Conservation (phyloP, 768 basidiomycete genomes). For the Naganishia onofrii region DNA sequence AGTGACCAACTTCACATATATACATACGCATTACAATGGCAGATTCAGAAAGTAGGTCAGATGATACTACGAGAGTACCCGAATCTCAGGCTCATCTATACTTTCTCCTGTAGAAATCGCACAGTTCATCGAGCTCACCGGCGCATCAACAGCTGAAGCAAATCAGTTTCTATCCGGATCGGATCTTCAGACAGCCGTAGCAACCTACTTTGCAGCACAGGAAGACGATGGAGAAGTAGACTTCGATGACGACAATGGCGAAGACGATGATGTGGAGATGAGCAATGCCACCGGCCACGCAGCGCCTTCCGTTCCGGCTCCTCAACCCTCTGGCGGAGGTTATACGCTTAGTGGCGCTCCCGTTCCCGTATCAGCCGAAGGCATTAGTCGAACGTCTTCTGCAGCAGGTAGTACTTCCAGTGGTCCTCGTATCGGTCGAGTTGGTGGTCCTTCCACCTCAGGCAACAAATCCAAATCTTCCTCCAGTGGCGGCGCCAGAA, state of each 20-base stretch:
- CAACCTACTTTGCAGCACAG: conserved; percentile 28
- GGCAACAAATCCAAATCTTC: conserved; percentile 2
- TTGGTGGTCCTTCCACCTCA: conserved; percentile 18
- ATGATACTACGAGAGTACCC: background rate
- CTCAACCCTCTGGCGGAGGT: conserved; percentile 14
- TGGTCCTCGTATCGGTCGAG: conserved; percentile 20
- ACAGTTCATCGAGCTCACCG: conserved; percentile 27
- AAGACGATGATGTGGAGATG: conserved; percentile 12
- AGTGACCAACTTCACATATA: background rate
- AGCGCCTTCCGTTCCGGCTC: background rate
- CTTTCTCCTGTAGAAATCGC: conserved; percentile 20
- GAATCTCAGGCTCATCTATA: background rate
- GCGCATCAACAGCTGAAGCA: conserved; percentile 19
- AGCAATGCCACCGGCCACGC: background rate
- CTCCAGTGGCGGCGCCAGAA: background rate
- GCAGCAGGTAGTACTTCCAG: conserved; percentile 15
- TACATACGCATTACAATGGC: conserved; percentile 7
- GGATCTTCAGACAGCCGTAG: conserved; percentile 23
- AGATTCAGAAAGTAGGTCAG: conserved; percentile 17
- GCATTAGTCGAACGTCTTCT: conserved; percentile 15
- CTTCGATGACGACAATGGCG: conserved; percentile 11
- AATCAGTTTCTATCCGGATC: conserved; percentile 7
- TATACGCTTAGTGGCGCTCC: conserved; percentile 30
- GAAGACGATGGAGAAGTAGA: conserved; percentile 14
- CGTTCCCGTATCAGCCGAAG: background rate